A percentile compares a stretch with the other conserved stretches of the same genome.
Conservation (phyloP, 2,329 filamentous ascomycete species). For the Curvularia eragrostidis region DNA sequence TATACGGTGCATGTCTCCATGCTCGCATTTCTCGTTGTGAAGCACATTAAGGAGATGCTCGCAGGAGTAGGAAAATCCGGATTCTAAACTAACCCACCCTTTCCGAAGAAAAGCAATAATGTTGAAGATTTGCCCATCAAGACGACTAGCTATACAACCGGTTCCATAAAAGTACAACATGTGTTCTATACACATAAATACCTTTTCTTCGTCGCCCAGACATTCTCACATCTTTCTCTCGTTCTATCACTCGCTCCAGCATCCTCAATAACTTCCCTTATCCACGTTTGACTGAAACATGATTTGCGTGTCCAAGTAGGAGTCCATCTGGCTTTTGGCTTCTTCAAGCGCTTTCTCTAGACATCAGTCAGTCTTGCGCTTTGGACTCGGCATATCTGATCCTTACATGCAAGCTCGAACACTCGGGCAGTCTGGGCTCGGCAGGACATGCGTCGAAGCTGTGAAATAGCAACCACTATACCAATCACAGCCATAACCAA, state of each 20-base stretch:
- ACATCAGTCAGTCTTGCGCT: not conserved
- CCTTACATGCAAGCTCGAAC: constrained; percentile 9
- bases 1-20: not conserved
- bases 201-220: not conserved
- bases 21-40: not conserved
- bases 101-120: not conserved
- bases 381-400: not conserved
- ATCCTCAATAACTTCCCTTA: not conserved
- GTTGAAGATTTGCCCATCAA: not conserved
- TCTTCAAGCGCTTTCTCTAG: not conserved
- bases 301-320: no score
- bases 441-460: constrained; percentile 10
- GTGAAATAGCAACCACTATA: constrained; percentile 5
- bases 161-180: not conserved
- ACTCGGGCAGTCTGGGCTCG: not conserved
- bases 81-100: not conserved
- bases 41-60: not conserved
- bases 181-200: not conserved
- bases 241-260: not conserved
- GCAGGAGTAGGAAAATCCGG: not conserved
- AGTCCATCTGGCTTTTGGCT: not conserved
- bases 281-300: not conserved
- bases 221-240: not conserved
- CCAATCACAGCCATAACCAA: constrained; percentile 4
- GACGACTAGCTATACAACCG: not conserved